A percentile compares a stretch with the other conserved stretches of the same genome.
Conservation (phyloP, 2,329 filamentous ascomycete genomes). For the Parascedosporium putredinis region DNA sequence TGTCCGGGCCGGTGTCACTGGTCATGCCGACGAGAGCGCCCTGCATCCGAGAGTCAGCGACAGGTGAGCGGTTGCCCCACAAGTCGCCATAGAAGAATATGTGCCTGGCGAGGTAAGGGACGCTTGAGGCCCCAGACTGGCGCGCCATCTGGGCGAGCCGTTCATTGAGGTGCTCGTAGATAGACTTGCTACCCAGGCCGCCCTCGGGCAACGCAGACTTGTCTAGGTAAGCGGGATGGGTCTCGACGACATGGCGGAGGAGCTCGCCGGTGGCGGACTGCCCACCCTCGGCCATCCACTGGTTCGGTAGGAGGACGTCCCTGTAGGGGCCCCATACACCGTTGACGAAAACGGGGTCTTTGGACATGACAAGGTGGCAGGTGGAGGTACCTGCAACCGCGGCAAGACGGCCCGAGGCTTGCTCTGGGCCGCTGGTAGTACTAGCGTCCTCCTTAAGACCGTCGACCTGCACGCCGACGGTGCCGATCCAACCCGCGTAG, state of each 20-base stretch:
- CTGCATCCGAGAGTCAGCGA: constrained; percentile 88
- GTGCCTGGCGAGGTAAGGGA: constrained; percentile 81
- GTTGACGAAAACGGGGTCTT: constrained; percentile 82
- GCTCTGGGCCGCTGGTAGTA: constrained; percentile 63
- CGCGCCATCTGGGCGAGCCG: constrained; percentile 70
- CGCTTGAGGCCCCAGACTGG: constrained; percentile 57
- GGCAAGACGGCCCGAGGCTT: constrained; percentile 86
- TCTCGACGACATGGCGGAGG: constrained; percentile 88
- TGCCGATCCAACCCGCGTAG: constrained; percentile 97
- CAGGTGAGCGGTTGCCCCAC: constrained; percentile 90
- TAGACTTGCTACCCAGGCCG: constrained; percentile 72
- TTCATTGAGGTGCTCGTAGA: constrained; percentile 90
- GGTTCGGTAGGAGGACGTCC: constrained; percentile 82
- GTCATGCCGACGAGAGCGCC: constrained; percentile 80
- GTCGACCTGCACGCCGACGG: constrained; percentile 91
- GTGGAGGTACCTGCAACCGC: constrained; percentile 95
- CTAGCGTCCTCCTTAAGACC: constrained; percentile 31
- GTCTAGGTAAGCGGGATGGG: constrained; percentile 80
- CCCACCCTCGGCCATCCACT: constrained; percentile 95
- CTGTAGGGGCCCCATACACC: constrained; percentile 97
- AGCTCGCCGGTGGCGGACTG: constrained; percentile 95
- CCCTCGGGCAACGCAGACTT: constrained; percentile 57
- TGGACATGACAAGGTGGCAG: constrained; percentile 93
- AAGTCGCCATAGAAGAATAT: constrained; percentile 98
- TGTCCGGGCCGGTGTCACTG: constrained; percentile 77